Evolutionary conservation across 805 yeast species (phyloP).

Genomic region (Nakazawaea holstii): DNA sequence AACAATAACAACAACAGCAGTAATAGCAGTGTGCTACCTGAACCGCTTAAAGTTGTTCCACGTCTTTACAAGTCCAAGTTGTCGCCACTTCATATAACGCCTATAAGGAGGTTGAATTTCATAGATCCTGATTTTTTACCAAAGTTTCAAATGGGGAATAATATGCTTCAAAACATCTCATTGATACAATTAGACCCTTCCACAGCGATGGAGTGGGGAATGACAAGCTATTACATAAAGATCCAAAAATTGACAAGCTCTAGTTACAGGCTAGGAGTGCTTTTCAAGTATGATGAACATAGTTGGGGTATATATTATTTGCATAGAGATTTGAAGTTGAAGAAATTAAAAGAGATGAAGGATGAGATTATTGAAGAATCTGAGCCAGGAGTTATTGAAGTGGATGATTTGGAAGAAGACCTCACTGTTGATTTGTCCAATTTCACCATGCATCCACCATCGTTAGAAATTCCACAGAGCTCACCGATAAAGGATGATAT

Average conservation of each 20-base stretch:
- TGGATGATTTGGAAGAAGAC: not conserved
- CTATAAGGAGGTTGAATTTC: not conserved
- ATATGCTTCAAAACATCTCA: not conserved
- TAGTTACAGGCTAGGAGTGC: constrained; percentile 3
- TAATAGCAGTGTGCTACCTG: constrained; percentile 3
- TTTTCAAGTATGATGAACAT: not conserved
- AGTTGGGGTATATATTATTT: constrained; percentile 6
- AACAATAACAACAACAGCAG: not conserved
- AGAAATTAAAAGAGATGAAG: not conserved
- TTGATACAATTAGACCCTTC: not conserved
- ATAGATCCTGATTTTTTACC: constrained; percentile 3
- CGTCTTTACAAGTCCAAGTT: constrained; percentile 1
- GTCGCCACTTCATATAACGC: not conserved
- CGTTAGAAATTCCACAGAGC: not conserved
- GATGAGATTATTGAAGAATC: constrained; percentile 3
- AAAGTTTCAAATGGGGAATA: not conserved
- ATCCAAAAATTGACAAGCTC: constrained; percentile 1
- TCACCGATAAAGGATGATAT: not conserved
- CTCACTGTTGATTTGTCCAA: not conserved
- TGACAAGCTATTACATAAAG: constrained; percentile 9
- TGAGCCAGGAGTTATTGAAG: not conserved
- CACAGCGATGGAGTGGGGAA: constrained; percentile 3
- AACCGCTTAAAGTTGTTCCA: not conserved
- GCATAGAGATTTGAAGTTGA: constrained; percentile 7
- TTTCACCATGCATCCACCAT: constrained; percentile 10